Evolutionary conservation across 495 filamentous ascomycete species (phyloP), one percentile per base, ranked within the genome.

Genomic region (Penicillium pulvis): DNA sequence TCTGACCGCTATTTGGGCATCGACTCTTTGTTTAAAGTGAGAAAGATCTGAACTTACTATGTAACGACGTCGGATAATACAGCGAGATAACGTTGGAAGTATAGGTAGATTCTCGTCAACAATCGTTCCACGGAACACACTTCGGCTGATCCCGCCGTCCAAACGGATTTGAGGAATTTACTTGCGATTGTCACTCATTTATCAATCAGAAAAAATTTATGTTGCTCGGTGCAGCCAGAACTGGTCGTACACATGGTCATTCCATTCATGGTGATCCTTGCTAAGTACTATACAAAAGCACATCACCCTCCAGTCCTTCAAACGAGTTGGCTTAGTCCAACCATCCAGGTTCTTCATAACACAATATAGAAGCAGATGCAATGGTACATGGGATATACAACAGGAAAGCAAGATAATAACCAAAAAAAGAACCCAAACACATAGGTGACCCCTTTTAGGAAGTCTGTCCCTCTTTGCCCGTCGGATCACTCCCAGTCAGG

Each of bases 371-470:
- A 19, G 48, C 56, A 62, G 35, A 56, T 51, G 48, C 54, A 58
- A 63, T 61, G 55, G 36, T 66, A 61, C 60, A 63, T 35, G 48
- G 42, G 51, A 51, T 57, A 60, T 69, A 59, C 59, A 68, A 57
- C 41, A 28, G 10, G 36, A 51, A 50, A 8, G 41, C 30, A 51
- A 46, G 42, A 23, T 23, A 23, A 23, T 23, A 24, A 54, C 1
- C 31, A 50, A 33, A 16, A 19, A 35, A 48, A 23, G 16, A 20
- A 55, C 20, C 31, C 52, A 51, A 51, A 39, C 1, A 19, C 20
- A 39, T 33, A n/a, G 12, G 12, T 23, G 20, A 47, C 9, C 33
- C 33, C 33, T 36, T 36, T 10, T 36, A 12, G 39, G 39, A 17
- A 7, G 39, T 41, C 39, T 16, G 39, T 41, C 39, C 39, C 39